Evolutionary conservation across 805 yeast species (phyloP), one percentile per base, ranked within the genome.

Genomic region (Starmerella bacillaris): DNA sequence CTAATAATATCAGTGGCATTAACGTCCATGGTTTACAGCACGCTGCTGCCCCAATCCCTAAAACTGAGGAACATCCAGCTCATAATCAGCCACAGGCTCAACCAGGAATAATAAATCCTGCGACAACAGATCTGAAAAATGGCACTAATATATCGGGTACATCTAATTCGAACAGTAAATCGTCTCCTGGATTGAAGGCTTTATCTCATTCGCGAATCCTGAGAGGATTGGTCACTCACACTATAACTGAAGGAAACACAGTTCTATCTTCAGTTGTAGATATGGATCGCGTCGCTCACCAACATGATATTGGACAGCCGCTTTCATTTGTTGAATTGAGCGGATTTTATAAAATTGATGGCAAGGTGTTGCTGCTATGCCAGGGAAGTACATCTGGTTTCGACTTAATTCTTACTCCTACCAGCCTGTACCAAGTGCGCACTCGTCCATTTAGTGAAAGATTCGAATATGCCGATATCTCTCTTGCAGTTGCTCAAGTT

Each of bases 361-460:
- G 73, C 11, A 57, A 58, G 33, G 73, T 84, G 42, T 68, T 72
- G 14, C 78, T 76, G 41, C 50, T 79, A 30, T 68, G 86, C 0
- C 72, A 78, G 12, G 75, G 63, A 68, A 92, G 65, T 15, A n/a
- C n/a, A n/a, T 72, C 79, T 0, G 65, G 78, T 31, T 72, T 70
- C 47, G 67, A 84, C 50, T 94, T 93, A 1, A 72, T 86, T 1
- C 60, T 89, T 48, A 84, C 98, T 2, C 71, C 69, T 46, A 68
- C 70, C 15, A 83, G 93, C 2, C 69, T 86, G 24, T 74, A 74
- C 47, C 65, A 79, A 16, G 80, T 74, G 54, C 73, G 75, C 44
- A 74, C 74, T 46, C 68, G 82, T 53, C 75, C 83, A 3, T 89
- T 94, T 5, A 84, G 76, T 51, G 68, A 75, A 51, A 67, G 82